Percentiles rank a stretch among this genome's conserved stretches.
Conservation (phyloP, 23 red algal genomes). For the Gracilaria caudata region DNA sequence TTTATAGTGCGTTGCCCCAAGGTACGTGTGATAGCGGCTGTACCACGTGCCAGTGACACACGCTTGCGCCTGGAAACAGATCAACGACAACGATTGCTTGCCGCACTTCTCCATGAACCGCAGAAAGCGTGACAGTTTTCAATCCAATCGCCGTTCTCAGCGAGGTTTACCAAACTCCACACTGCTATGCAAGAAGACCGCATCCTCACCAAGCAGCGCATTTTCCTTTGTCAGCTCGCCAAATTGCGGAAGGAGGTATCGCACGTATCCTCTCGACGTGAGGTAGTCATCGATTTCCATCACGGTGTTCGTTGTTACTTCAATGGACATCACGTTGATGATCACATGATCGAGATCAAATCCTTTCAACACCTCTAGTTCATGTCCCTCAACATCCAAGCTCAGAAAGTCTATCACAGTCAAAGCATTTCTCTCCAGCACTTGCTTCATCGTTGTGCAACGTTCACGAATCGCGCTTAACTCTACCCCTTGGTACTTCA, state of each 20-base stretch:
- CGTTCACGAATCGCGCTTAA: not conserved
- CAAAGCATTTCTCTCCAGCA: conserved; percentile 9
- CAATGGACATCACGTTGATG: conserved; percentile 11
- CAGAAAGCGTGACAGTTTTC: no score
- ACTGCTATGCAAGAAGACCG: not conserved
- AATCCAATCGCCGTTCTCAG: not conserved
- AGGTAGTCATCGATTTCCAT: conserved; percentile 24
- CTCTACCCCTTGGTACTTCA: not conserved
- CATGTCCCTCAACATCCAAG: conserved; percentile 71
- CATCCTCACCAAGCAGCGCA: not conserved
- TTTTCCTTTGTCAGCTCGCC: not conserved
- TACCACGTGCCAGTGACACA: no score
- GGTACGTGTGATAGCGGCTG: no score
- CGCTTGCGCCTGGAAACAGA: no score
- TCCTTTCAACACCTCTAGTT: conserved; percentile 43
- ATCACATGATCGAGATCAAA: conserved; percentile 34
- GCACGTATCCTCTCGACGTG: not conserved
- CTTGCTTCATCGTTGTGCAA: conserved; percentile 47
- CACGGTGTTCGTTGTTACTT: not conserved
- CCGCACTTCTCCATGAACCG: no score
- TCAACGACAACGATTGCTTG: no score
- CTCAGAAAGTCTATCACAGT: conserved; percentile 36
- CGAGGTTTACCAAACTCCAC: conserved; percentile 9
- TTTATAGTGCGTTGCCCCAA: no score
- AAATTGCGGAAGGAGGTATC: not conserved